Percentiles rank a stretch among this genome's conserved stretches.
Evolutionary conservation across 2,329 filamentous ascomycete species (phyloP).

Genomic region (Aureobasidium vineae): DNA sequence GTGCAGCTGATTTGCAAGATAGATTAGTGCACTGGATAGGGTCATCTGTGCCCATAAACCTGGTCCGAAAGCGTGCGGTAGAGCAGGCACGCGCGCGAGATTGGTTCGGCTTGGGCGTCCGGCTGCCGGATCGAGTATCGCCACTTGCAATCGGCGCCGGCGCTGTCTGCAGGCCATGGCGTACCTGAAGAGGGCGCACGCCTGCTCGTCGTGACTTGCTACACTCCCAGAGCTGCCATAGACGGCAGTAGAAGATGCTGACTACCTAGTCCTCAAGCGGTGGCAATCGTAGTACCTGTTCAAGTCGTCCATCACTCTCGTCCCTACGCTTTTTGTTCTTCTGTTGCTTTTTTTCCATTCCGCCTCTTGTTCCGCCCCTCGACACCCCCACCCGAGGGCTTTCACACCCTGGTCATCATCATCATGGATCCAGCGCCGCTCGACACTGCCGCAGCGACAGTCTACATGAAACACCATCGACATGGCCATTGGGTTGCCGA

Average conservation of each 20-base stretch:
- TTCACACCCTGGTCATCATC: slow-evolving; percentile 17
- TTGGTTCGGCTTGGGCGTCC: slow-evolving; percentile 3
- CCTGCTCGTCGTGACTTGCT: not conserved
- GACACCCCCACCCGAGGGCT: not conserved
- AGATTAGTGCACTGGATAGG: not conserved
- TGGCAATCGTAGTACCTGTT: slow-evolving; percentile 1
- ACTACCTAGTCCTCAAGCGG: slow-evolving; percentile 1
- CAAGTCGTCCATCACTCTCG: not conserved
- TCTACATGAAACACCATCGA: slow-evolving; percentile 19
- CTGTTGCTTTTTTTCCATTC: not conserved
- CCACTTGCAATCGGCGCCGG: slow-evolving; percentile 16
- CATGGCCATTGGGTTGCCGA: slow-evolving; percentile 39
- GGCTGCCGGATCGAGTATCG: slow-evolving; percentile 10
- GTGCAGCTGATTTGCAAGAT: slow-evolving; percentile 1
- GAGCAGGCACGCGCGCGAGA: not conserved
- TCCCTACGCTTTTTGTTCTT: slow-evolving; percentile 7
- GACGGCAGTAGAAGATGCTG: slow-evolving; percentile 24
- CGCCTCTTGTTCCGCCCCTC: not conserved
- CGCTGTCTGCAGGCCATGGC: not conserved
- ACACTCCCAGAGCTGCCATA: not conserved
- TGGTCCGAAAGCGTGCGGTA: not conserved
- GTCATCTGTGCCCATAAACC: slow-evolving; percentile 15
- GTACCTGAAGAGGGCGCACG: slow-evolving; percentile 6
- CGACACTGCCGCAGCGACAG: slow-evolving; percentile 2
- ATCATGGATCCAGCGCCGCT: slow-evolving; percentile 11